phyloP scores from a whole-genome alignment of 768 basidiomycete genomes.

The Exidia glandulosa region DNA sequence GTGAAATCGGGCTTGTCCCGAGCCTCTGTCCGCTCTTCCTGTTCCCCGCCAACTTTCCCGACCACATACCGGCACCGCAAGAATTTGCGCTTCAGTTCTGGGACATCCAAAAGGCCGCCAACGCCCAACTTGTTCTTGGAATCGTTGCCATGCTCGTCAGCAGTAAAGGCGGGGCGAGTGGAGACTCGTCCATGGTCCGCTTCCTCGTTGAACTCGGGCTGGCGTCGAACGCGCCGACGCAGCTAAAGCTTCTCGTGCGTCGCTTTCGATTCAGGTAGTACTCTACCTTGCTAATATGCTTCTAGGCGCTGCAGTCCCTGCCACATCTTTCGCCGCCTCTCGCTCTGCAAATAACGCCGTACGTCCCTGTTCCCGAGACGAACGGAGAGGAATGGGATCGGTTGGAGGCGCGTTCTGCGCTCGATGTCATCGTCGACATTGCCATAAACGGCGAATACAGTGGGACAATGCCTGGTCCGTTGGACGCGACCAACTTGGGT shows the following conservation, averaged over 20 bases:
- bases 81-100: constrained; percentile 94
- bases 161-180: constrained; percentile 44
- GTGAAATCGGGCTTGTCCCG: constrained; percentile 69
- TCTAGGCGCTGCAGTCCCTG: background rate
- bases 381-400: constrained; percentile 92
- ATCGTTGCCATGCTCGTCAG: constrained; percentile 79
- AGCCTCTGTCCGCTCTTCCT: constrained; percentile 56
- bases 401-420: constrained; percentile 64
- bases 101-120: constrained; percentile 83
- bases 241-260: constrained; percentile 72
- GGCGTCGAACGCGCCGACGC: constrained; percentile 86
- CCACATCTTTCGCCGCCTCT: background rate
- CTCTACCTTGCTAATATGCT: background rate
- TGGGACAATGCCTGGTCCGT: constrained; percentile 35
- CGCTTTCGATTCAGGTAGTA: too few relatives aligned
- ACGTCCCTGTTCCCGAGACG: constrained; percentile 69
- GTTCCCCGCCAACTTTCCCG: constrained; percentile 52
- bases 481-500: constrained; percentile 58
- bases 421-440: constrained; percentile 74
- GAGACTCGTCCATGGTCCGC: constrained; percentile 30
- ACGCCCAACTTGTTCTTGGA: constrained; percentile 66
- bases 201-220: constrained; percentile 81
- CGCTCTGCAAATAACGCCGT: constrained; percentile 39
- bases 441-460: constrained; percentile 84
- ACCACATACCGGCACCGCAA: constrained; percentile 56